Percentiles rank a stretch among this genome's conserved stretches.
phyloP scores from a whole-genome alignment of 495 filamentous ascomycete genomes.

The Astrothelium subdiscretum region DNA sequence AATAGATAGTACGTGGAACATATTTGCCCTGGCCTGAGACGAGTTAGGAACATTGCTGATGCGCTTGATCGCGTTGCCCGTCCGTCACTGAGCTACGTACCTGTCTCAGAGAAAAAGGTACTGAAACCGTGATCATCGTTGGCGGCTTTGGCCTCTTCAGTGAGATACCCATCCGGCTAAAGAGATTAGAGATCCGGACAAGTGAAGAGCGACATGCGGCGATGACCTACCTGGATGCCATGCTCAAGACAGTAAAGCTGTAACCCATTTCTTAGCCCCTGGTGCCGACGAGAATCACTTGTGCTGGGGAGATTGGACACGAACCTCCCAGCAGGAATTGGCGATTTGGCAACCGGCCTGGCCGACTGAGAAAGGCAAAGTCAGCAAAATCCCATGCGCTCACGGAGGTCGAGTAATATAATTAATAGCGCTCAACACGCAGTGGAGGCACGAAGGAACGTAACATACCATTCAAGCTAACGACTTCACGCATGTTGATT shows the following conservation, averaged over 20 bases:
- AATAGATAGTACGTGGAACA: slow-evolving; percentile 97
- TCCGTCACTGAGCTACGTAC: slow-evolving; percentile 40
- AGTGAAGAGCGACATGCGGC: not conserved
- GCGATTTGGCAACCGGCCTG: slow-evolving; percentile 99
- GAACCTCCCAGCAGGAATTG: slow-evolving; percentile 99
- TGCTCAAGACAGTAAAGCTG: slow-evolving; percentile 99
- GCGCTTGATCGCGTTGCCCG: not conserved
- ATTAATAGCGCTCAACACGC: not conserved
- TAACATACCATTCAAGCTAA: slow-evolving; percentile 92
- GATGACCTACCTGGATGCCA: slow-evolving; percentile 79
- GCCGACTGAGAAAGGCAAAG: slow-evolving; percentile 52
- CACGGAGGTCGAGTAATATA: no score
- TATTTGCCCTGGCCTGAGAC: slow-evolving; percentile 87
- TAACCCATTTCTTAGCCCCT: slow-evolving; percentile 10
- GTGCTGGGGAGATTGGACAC: slow-evolving; percentile 25
- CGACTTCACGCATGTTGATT: slow-evolving; percentile 85
- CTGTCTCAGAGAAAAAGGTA: slow-evolving; percentile 99
- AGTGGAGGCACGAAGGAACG: slow-evolving; percentile 14
- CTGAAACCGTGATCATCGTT: slow-evolving; percentile 96
- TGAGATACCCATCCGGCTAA: slow-evolving; percentile 96
- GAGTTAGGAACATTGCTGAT: not conserved
- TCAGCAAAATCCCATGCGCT: slow-evolving; percentile 15
- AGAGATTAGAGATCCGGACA: slow-evolving; percentile 15
- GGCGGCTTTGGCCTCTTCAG: slow-evolving; percentile 86
- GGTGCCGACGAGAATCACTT: no score